Evolutionary conservation across 306 rosid species (phyloP).

Genomic region (Cucumis sativus): Cucumber_9930_V3 NC_026658.2:11013501-11014000

Average conservation of each 20-base stretch:
- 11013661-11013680: conserved; percentile 20
- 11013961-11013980: background rate
- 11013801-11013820: conserved; percentile 88
- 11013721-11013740: conserved; percentile 49
- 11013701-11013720: conserved; percentile 65
- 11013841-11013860: conserved; percentile 54
- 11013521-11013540: conserved; percentile 96
- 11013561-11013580: conserved; percentile 66
- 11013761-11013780: conserved; percentile 68
- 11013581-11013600: conserved; percentile 95
- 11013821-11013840: conserved; percentile 56
- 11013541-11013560: conserved; percentile 80
- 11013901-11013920: background rate
- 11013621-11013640: conserved; percentile 41
- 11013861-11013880: background rate
- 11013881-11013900: background rate
- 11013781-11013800: conserved; percentile 53
- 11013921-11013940: background rate
- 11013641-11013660: conserved; percentile 37
- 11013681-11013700: conserved; percentile 62
- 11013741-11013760: conserved; percentile 54
- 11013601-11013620: conserved; percentile 42
- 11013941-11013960: background rate
- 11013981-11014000: background rate
- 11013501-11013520: conserved; percentile 74